Percentiles rank a stretch among this genome's conserved stretches.
These are phyloP conservation scores for Colletotrichum trifolii DNA, from an alignment of 2,329 filamentous ascomycete species.

Conservation along the genomic window DNA sequence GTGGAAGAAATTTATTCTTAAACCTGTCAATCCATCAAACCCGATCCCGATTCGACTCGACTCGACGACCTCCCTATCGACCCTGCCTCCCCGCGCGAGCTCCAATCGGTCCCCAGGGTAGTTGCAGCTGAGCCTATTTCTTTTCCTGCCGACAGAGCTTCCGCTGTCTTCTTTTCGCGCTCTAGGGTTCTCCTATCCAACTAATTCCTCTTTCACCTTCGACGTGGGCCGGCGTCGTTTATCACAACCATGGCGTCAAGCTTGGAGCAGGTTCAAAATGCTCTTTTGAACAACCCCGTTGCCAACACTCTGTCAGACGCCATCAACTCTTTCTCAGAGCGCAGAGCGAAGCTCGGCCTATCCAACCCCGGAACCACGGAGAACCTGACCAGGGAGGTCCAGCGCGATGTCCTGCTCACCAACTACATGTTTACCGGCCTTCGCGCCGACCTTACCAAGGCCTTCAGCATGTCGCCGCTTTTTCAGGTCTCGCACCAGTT, in stretches of 20 bases:
- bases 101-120: slow-evolving; percentile 23
- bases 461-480: slow-evolving; percentile 90
- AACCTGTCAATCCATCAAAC: slow-evolving; percentile 25
- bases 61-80: slow-evolving; percentile 27
- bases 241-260: slow-evolving; percentile 61
- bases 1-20: slow-evolving; percentile 40
- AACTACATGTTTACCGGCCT: slow-evolving; percentile 98
- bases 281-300: slow-evolving; percentile 80
- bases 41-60: slow-evolving; percentile 9
- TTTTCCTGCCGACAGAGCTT: neutral
- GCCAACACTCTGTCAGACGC: slow-evolving; percentile 77
- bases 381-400: slow-evolving; percentile 88
- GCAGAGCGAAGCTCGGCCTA: slow-evolving; percentile 87
- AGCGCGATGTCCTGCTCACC: slow-evolving; percentile 95
- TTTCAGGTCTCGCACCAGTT: slow-evolving; percentile 99
- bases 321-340: slow-evolving; percentile 83
- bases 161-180: slow-evolving; percentile 34
- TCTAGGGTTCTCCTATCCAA: slow-evolving; percentile 37
- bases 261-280: slow-evolving; percentile 60
- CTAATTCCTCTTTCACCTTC: slow-evolving; percentile 41
- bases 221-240: slow-evolving; percentile 41
- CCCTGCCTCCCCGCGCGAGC: slow-evolving; percentile 32
- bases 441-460: slow-evolving; percentile 95
- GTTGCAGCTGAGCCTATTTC: slow-evolving; percentile 22
- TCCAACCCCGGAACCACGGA: slow-evolving; percentile 94